Evolutionary conservation across 495 filamentous ascomycete species (phyloP).

Genomic region (Hyaloscypha variabilis): DNA sequence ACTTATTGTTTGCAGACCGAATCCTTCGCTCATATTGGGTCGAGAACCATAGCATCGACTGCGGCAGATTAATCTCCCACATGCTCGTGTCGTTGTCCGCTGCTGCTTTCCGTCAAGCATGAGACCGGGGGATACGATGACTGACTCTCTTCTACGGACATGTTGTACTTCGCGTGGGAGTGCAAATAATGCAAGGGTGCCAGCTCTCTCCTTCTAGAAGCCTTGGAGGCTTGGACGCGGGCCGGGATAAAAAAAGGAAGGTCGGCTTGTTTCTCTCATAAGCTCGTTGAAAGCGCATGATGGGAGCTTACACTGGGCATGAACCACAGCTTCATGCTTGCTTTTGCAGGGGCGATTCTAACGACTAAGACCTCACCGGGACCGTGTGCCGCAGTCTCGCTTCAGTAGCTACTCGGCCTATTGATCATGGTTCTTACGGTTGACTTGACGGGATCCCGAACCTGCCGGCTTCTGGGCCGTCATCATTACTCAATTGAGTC

Average conservation of each 20-base stretch:
- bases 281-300: neutral
- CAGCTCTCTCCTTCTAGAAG: neutral
- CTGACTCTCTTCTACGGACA: neutral
- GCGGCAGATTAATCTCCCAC: neutral
- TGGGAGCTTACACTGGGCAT: neutral
- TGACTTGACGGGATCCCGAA: neutral
- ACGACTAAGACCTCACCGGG: neutral
- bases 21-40: neutral
- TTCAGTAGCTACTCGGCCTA: neutral
- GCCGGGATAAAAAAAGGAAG: neutral
- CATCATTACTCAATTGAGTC: neutral
- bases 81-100: neutral
- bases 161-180: neutral
- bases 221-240: neutral
- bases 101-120: neutral
- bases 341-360: neutral
- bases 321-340: neutral
- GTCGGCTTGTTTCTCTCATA: neutral
- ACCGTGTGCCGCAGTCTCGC: neutral
- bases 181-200: neutral
- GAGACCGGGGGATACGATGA: neutral
- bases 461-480: neutral
- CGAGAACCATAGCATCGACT: neutral
- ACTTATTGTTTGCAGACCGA: neutral
- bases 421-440: neutral